Base-by-base conservation (phyloP, 1,284 basidiomycete genomes). In the Trametes sp. region DNA sequence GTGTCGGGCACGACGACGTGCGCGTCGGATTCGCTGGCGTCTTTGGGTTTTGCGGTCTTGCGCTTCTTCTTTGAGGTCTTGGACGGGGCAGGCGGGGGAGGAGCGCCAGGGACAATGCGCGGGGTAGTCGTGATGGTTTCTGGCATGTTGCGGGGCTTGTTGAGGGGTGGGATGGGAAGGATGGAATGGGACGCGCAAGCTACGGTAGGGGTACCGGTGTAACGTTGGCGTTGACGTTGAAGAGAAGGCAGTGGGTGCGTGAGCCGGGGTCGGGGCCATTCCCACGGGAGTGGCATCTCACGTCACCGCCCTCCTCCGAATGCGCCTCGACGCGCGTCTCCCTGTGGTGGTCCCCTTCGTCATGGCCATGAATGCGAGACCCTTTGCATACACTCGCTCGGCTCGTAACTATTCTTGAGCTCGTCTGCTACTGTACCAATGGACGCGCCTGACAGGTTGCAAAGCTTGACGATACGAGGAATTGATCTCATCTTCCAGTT, bases 91-190 rank as follows among this genome's bases (percentile, higher is more conserved):
- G 81, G 69, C 29, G 87, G 84, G 1, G 87, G 86, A 56, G 87
- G 89, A 16, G 92, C 92, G 51, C 91, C 92, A 21, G 92, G 92
- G 53, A 94, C 82, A 64, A 88, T 73, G 62, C 90, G 88, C 35
- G 72, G 75, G n/a, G 80, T 74, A 44, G 77, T 53, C 24, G 78
- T 52, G 65, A 71, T 52, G 9, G 70, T 63, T 51, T 85, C 84
- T 66, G 81, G 76, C 85, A 87, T 87, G 70, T 26, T 65, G 44
- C 24, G 19, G 33, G 36, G 6, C 21, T 14, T 4, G 31, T 10
- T 13, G 41, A 35, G 26, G 10, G 42, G 21, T 33, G 56, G 33
- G 56, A 45, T 59, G 61, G 59, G 61, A 38, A 24, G 21, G 35
- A 46, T 35, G 41, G 29, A 35, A 38, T 49, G 33, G 45, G 54